phyloP scores from a whole-genome alignment of 2,329 filamentous ascomycete species.

The Fusarium cicatricum region DNA sequence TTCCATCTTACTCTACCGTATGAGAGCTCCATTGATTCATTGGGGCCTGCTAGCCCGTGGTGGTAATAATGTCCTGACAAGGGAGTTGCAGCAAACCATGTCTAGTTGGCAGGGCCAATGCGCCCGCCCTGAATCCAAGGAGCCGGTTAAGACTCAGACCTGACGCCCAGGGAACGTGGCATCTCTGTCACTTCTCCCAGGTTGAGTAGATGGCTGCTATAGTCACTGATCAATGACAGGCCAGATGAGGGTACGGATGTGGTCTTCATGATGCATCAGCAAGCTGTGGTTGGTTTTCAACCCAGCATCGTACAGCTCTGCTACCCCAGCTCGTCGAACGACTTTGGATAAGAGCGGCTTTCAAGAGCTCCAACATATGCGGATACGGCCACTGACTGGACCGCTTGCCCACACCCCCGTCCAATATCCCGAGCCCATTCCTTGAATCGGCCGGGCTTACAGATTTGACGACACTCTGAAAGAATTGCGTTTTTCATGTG shows the following conservation, averaged over 20 bases:
- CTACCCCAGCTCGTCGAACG: conserved; percentile 13
- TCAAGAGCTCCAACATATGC: conserved; percentile 8
- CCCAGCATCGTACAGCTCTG: background rate
- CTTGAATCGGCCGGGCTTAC: background rate
- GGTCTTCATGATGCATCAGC: background rate
- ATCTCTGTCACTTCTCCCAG: background rate
- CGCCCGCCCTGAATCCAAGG: conserved; percentile 34
- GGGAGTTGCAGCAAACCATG: conserved; percentile 28
- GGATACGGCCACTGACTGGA: conserved; percentile 30
- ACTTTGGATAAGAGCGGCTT: conserved; percentile 10
- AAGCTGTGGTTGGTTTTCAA: background rate
- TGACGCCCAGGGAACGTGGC: conserved; percentile 12
- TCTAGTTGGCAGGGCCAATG: conserved; percentile 32
- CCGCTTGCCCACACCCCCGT: conserved; percentile 17
- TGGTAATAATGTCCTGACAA: conserved; percentile 26
- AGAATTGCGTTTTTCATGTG: conserved; percentile 33
- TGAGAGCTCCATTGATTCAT: conserved; percentile 7
- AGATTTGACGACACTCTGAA: conserved; percentile 13
- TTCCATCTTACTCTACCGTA: conserved; percentile 6
- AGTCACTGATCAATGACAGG: background rate
- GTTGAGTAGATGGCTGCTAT: background rate
- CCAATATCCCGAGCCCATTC: conserved; percentile 1
- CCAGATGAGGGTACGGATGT: background rate
- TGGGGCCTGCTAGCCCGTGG: conserved; percentile 15
- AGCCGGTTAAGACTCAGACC: conserved; percentile 23